Conservation (phyloP, 208 protist genomes). For the Leishmania gerbilli region DNA sequence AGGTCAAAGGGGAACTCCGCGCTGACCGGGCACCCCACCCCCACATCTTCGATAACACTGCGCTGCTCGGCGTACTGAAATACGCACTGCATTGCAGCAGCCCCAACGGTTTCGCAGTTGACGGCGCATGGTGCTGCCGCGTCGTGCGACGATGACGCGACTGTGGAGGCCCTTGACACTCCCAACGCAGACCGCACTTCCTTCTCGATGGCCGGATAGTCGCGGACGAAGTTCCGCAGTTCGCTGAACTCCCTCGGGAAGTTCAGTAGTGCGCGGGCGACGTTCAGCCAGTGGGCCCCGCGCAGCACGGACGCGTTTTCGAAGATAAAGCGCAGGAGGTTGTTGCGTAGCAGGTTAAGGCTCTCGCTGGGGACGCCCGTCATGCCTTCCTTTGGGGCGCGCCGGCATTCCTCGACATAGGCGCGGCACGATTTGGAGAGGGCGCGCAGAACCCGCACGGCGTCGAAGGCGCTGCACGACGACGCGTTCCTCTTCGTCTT, state of each 20-base stretch:
- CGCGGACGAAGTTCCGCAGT: slow-evolving; percentile 9
- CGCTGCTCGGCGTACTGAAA: slow-evolving; percentile 36
- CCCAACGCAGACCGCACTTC: slow-evolving; percentile 12
- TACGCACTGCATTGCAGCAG: slow-evolving; percentile 20
- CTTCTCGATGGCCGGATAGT: slow-evolving; percentile 23
- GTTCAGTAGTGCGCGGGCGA: slow-evolving; percentile 71
- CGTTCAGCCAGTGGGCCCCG: slow-evolving; percentile 83
- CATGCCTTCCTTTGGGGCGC: not conserved
- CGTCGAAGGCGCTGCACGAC: slow-evolving; percentile 73
- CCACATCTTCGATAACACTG: not conserved
- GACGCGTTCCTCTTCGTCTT: not conserved
- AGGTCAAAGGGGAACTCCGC: slow-evolving; percentile 28
- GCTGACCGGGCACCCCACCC: not conserved
- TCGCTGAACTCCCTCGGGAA: slow-evolving; percentile 59
- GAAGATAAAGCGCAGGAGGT: slow-evolving; percentile 66
- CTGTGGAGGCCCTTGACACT: not conserved
- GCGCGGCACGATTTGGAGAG: slow-evolving; percentile 72
- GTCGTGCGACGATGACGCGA: not conserved
- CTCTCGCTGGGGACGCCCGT: slow-evolving; percentile 47
- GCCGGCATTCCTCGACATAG: slow-evolving; percentile 47
- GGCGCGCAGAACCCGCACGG: slow-evolving; percentile 74
- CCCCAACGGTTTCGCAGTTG: slow-evolving; percentile 27
- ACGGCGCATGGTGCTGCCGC: not conserved
- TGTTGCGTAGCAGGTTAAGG: slow-evolving; percentile 65
- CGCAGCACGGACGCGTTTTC: slow-evolving; percentile 65